These are phyloP conservation scores for Geotrichum citri-aurantii DNA, from an alignment of 1,139 yeast species.

Conservation along the genomic window DNA sequence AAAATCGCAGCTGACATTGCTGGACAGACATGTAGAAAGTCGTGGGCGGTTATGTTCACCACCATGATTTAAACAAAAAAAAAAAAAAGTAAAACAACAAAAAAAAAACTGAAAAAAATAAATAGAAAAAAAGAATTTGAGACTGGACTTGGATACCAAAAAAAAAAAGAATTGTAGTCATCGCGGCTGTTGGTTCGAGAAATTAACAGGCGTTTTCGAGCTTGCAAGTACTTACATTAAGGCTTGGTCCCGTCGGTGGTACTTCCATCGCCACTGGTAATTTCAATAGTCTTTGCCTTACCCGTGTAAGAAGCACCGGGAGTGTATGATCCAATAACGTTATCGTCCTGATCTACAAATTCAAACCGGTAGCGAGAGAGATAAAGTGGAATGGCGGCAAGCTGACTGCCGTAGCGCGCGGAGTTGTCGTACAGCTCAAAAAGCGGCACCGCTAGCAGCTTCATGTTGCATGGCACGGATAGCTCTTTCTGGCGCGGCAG, in stretches of 20 bases:
- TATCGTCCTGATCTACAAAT: slow-evolving; percentile 31
- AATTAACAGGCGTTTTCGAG: too few relatives aligned
- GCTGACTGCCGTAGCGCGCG: slow-evolving; percentile 33
- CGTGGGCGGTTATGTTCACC: too few relatives aligned
- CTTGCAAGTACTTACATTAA: neutral
- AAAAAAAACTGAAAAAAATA: too few relatives aligned
- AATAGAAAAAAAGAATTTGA: too few relatives aligned
- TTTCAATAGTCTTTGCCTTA: neutral
- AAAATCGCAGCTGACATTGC: neutral
- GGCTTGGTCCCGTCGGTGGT: neutral
- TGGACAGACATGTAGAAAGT: too few relatives aligned
- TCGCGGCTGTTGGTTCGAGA: too few relatives aligned
- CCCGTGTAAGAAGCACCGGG: slow-evolving; percentile 1
- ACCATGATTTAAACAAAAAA: too few relatives aligned
- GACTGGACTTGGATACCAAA: too few relatives aligned
- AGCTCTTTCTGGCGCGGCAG: slow-evolving; percentile 32
- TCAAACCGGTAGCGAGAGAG: slow-evolving; percentile 35
- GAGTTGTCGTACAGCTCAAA: slow-evolving; percentile 37
- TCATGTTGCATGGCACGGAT: slow-evolving; percentile 33
- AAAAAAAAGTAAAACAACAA: too few relatives aligned
- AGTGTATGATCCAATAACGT: slow-evolving; percentile 24
- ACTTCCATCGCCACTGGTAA: neutral
- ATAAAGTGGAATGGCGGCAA: slow-evolving; percentile 34
- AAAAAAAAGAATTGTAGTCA: too few relatives aligned
- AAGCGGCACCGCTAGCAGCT: slow-evolving; percentile 35